Evolutionary conservation across 176 grass and related monocot species (phyloP).

Genomic region (Canna indica): DNA sequence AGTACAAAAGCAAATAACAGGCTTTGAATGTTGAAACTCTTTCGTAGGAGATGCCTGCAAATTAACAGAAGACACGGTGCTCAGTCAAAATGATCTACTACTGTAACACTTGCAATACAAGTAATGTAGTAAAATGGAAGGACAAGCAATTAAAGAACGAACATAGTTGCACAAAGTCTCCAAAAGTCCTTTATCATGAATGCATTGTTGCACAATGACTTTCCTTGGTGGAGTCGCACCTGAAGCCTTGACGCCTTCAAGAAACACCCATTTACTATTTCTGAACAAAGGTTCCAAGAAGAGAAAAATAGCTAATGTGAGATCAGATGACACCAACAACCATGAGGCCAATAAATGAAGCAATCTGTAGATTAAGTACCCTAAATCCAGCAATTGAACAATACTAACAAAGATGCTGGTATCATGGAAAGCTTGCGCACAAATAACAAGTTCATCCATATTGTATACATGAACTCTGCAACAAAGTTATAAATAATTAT

Average conservation of each 20-base stretch:
- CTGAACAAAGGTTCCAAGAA: slow-evolving; percentile 27
- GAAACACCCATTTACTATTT: slow-evolving; percentile 86
- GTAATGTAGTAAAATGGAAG: not conserved
- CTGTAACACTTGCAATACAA: no score
- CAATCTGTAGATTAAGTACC: slow-evolving; percentile 46
- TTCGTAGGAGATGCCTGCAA: slow-evolving; percentile 61
- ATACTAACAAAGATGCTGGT: slow-evolving; percentile 78
- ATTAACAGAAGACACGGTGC: slow-evolving; percentile 21
- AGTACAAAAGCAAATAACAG: slow-evolving; percentile 69
- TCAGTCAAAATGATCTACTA: slow-evolving; percentile 2
- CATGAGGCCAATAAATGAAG: not conserved
- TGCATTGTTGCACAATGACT: slow-evolving; percentile 78
- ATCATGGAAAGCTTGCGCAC: slow-evolving; percentile 69
- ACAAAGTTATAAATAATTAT: slow-evolving; percentile 13
- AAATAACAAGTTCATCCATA: slow-evolving; percentile 65
- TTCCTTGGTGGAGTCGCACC: slow-evolving; percentile 74
- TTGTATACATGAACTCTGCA: slow-evolving; percentile 92
- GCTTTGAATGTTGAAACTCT: slow-evolving; percentile 56
- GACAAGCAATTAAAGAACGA: slow-evolving; percentile 8
- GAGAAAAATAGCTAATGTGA: slow-evolving; percentile 16
- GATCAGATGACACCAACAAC: slow-evolving; percentile 2
- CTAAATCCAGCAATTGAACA: slow-evolving; percentile 64
- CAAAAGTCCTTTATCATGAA: slow-evolving; percentile 69
- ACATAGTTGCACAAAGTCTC: slow-evolving; percentile 87
- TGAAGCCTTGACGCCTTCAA: slow-evolving; percentile 56